phyloP scores from a whole-genome alignment of 2,329 filamentous ascomycete species.

The Colletotrichum sp. region DNA sequence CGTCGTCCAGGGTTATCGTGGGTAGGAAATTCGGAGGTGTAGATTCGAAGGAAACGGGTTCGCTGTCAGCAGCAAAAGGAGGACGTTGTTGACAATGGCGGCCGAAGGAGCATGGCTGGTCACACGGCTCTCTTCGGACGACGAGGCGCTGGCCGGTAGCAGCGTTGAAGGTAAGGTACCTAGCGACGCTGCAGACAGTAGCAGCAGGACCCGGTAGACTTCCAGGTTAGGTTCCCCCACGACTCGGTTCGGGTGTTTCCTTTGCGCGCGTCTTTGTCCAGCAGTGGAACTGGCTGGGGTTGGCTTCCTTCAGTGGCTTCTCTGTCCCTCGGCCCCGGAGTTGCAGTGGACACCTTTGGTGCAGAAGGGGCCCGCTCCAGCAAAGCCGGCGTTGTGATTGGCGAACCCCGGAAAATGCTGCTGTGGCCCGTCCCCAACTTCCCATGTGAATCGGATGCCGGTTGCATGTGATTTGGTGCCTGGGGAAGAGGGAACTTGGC shows the following conservation, averaged over 20 bases:
- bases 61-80: neutral
- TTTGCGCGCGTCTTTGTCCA: neutral
- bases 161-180: neutral
- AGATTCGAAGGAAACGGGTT: neutral
- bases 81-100: neutral
- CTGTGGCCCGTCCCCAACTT: neutral
- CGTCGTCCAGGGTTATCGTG: neutral
- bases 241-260: neutral
- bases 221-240: neutral
- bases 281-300: neutral
- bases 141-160: conserved; percentile 2
- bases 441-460: conserved; percentile 18
- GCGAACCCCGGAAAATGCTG: conserved; percentile 17
- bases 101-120: neutral
- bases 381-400: neutral
- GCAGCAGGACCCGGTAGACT: neutral
- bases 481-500: neutral
- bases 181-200: neutral
- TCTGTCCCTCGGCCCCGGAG: conserved; percentile 20
- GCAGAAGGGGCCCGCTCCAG: neutral
- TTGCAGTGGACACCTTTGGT: conserved; percentile 4
- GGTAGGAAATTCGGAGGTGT: neutral
- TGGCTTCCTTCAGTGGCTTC: neutral
- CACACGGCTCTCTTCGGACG: conserved; percentile 16
- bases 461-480: conserved; percentile 17